phyloP scores from a whole-genome alignment of 2,329 filamentous ascomycete genomes.

The Pseudogymnoascus sp. region DNA sequence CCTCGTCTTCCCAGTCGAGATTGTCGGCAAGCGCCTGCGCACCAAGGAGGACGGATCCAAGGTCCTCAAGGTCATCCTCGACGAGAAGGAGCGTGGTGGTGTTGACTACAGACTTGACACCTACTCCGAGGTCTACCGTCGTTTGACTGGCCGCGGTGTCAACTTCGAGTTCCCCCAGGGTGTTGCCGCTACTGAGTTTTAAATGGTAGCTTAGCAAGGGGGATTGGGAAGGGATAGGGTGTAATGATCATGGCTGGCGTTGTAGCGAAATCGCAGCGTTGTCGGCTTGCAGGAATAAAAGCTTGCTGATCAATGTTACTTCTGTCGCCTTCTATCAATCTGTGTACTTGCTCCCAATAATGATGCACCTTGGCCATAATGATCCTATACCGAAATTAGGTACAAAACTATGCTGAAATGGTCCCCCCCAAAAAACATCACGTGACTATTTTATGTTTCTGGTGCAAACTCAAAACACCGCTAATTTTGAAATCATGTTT shows the following conservation, averaged over 20 bases:
- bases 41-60: constrained; percentile 99
- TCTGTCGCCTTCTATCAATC: neutral
- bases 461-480: neutral
- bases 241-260: constrained; percentile 10
- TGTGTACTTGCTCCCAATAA: neutral
- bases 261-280: constrained; percentile 4
- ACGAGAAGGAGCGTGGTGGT: constrained; percentile 99
- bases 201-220: constrained; percentile 36
- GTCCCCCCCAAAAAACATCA: neutral
- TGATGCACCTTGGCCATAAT: neutral
- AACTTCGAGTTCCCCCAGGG: constrained; percentile 97
- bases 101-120: constrained; percentile 99
- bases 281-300: constrained; percentile 10
- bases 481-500: constrained; percentile 7
- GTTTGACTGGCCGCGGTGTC: constrained; percentile 91
- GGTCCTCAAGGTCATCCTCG: constrained; percentile 96
- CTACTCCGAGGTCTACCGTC: constrained; percentile 99
- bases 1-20: constrained; percentile 99
- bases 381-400: neutral
- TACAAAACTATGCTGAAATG: neutral
- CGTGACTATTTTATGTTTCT: neutral
- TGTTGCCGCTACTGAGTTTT: constrained; percentile 63
- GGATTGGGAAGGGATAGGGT: constrained; percentile 11
- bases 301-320: constrained; percentile 10
- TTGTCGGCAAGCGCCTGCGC: constrained; percentile 96